Conservation (phyloP, 2,329 filamentous ascomycete species). For the Escovopsis sp. region DNA sequence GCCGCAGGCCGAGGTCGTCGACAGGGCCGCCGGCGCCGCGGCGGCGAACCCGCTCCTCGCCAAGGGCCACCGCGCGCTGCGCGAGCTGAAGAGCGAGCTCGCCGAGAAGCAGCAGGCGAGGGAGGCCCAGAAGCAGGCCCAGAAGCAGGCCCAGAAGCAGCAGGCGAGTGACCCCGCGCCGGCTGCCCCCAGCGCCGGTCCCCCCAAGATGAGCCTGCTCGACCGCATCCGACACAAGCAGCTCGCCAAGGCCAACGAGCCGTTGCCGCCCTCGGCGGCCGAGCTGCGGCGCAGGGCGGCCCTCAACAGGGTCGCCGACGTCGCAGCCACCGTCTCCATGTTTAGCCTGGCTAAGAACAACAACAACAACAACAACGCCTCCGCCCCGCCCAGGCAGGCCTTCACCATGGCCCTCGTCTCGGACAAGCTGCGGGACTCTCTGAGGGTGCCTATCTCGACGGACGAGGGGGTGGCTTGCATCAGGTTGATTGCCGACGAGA, state of each 20-base stretch:
- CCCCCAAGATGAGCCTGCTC: conserved; percentile 45
- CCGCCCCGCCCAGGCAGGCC: conserved; percentile 40
- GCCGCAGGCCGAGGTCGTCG: conserved; percentile 21
- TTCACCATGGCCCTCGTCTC: conserved; percentile 51
- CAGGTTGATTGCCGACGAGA: conserved; percentile 35
- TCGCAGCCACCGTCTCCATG: conserved; percentile 53
- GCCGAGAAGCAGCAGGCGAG: conserved; percentile 34
- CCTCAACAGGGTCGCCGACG: conserved; percentile 52
- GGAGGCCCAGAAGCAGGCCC: conserved; percentile 19
- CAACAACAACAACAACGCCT: conserved; percentile 15
- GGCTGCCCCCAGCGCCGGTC: too few species aligned
- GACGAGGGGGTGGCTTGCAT: conserved; percentile 38
- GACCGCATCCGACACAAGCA: conserved; percentile 65
- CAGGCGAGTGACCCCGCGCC: conserved; percentile 16
- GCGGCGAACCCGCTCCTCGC: conserved; percentile 41
- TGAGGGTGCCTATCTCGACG: conserved; percentile 37
- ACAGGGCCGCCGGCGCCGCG: conserved; percentile 21
- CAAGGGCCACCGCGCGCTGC: conserved; percentile 55
- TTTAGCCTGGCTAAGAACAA: conserved; percentile 33
- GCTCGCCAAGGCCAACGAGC: conserved; percentile 39
- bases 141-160: conserved; percentile 23
- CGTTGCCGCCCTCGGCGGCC: conserved; percentile 39
- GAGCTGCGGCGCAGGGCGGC: conserved; percentile 49
- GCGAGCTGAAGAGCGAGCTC: conserved; percentile 52
- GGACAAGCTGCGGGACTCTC: conserved; percentile 53